These are phyloP conservation scores for Paramecium pentaurelia DNA, from an alignment of 73 alveolate species.

Conservation along the genomic window DNA sequence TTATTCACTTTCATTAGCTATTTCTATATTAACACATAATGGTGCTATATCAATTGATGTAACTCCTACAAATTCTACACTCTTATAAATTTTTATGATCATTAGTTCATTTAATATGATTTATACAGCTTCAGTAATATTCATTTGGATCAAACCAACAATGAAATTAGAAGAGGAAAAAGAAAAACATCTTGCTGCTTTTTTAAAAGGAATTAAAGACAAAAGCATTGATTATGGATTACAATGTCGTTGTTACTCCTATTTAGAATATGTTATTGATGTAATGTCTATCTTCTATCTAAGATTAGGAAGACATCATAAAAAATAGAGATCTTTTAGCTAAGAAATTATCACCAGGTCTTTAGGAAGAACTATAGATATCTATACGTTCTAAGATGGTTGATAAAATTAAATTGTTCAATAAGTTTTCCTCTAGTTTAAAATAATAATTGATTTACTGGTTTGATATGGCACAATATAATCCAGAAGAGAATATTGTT, in stretches of 20 bases:
- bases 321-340: not conserved
- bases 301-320: conserved; percentile 30
- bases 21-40: not conserved
- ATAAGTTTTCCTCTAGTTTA: not conserved
- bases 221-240: not conserved
- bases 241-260: not conserved
- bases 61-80: not conserved
- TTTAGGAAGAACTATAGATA: conserved; percentile 2
- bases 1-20: not conserved
- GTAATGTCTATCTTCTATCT: not conserved
- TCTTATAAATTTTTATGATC: not conserved
- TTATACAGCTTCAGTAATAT: not conserved
- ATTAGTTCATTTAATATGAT: not conserved
- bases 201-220: not conserved
- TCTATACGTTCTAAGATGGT: not conserved
- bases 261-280: conserved; percentile 20
- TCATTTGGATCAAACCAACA: conserved; percentile 27
- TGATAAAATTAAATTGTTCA: not conserved
- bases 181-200: not conserved
- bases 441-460: not conserved
- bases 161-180: not conserved
- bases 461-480: conserved; percentile 10
- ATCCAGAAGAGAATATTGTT: conserved; percentile 42
- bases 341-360: conserved; percentile 19
- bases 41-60: not conserved